Evolutionary conservation across 108 stramenopile genomes (phyloP).

Genomic region (Cylindrotheca closterium): DNA sequence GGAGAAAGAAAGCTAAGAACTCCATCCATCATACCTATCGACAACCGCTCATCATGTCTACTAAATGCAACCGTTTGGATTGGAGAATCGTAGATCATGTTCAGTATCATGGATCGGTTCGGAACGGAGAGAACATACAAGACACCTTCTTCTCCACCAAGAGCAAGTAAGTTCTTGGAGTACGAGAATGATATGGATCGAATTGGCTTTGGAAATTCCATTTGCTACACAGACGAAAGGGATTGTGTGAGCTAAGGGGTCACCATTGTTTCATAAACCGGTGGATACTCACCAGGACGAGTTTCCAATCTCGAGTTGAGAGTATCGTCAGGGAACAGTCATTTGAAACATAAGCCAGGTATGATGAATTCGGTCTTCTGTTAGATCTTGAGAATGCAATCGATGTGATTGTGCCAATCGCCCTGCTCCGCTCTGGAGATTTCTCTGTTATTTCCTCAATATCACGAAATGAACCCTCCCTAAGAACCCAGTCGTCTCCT

Average conservation of each 20-base stretch:
- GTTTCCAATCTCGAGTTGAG: slow-evolving; percentile 38
- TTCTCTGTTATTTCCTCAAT: slow-evolving; percentile 9
- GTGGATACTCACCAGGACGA: slow-evolving; percentile 23
- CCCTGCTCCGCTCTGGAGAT: neutral
- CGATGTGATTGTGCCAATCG: slow-evolving; percentile 12
- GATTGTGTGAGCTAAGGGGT: neutral
- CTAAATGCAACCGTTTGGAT: slow-evolving; percentile 34
- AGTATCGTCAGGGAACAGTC: slow-evolving; percentile 33
- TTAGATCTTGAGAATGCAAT: slow-evolving; percentile 37
- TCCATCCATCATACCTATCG: slow-evolving; percentile 33
- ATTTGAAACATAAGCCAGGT: slow-evolving; percentile 34
- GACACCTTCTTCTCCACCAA: slow-evolving; percentile 35
- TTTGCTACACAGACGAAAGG: slow-evolving; percentile 12
- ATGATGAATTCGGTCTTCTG: slow-evolving; percentile 22
- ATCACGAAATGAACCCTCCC: slow-evolving; percentile 32
- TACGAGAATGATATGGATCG: slow-evolving; percentile 36
- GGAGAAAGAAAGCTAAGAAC: slow-evolving; percentile 26
- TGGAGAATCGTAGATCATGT: slow-evolving; percentile 25
- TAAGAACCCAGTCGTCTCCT: slow-evolving; percentile 29
- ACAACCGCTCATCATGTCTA: slow-evolving; percentile 36
- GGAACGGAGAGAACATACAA: slow-evolving; percentile 35
- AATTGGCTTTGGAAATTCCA: slow-evolving; percentile 41
- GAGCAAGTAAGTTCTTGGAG: slow-evolving; percentile 38
- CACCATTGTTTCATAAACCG: neutral
- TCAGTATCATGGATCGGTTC: slow-evolving; percentile 32